Percentiles rank a stretch among this genome's conserved stretches.
Conservation (phyloP, 768 basidiomycete species). For the Kwoniella sp. region DNA sequence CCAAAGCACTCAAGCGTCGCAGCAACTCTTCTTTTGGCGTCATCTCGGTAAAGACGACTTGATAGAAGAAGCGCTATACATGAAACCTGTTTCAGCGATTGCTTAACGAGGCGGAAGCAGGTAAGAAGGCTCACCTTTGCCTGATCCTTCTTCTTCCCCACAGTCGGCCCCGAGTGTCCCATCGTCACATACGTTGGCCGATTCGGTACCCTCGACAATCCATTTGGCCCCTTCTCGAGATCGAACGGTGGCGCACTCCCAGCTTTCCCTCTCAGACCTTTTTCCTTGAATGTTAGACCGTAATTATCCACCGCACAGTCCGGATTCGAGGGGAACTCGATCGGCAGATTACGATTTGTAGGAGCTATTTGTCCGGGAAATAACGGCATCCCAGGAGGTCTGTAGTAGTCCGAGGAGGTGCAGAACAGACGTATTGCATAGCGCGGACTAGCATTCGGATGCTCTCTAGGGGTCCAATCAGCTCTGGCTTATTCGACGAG, state of each 20-base stretch:
- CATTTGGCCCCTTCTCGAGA: conserved; percentile 33
- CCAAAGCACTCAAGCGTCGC: conserved; percentile 68
- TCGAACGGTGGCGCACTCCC: conserved; percentile 54
- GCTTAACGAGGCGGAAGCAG: not conserved
- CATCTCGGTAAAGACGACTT: conserved; percentile 80
- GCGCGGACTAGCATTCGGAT: conserved; percentile 31
- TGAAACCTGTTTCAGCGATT: not conserved
- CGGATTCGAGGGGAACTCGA: conserved; percentile 51
- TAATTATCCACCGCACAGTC: conserved; percentile 46
- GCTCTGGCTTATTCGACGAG: conserved; percentile 5
- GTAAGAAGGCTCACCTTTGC: conserved; percentile 47
- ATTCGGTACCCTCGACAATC: conserved; percentile 30
- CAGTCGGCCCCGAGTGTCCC: conserved; percentile 51
- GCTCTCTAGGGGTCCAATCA: conserved; percentile 12
- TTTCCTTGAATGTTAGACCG: conserved; percentile 40
- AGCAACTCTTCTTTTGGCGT: conserved; percentile 73
- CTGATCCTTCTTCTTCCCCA: conserved; percentile 55
- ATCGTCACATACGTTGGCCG: conserved; percentile 36
- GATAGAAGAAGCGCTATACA: conserved; percentile 77
- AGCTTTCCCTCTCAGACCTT: conserved; percentile 52
- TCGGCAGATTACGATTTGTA: conserved; percentile 34
- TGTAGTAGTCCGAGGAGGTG: conserved; percentile 54
- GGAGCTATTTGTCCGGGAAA: conserved; percentile 22
- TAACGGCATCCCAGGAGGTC: conserved; percentile 26
- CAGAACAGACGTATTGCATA: conserved; percentile 55